These are phyloP conservation scores for Globisporangium camurandrum DNA, from an alignment of 352 stramenopile genomes.

Conservation along the genomic window DNA sequence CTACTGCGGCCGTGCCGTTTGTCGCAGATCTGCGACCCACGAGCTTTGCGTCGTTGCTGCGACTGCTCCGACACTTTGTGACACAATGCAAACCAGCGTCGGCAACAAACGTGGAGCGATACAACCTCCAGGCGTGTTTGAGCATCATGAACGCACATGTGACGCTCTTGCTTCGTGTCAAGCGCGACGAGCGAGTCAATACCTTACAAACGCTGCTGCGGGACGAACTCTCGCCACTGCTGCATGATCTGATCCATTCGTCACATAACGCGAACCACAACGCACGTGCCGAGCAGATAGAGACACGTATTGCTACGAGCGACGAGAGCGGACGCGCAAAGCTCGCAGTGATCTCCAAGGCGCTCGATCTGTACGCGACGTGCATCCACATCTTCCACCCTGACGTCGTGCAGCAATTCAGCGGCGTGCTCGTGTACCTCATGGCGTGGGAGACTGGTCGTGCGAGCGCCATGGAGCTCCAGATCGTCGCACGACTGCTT, in stretches of 20 bases:
- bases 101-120: constrained; percentile 12
- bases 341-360: constrained; percentile 21
- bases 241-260: constrained; percentile 29
- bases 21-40: constrained; percentile 26
- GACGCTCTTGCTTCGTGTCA: constrained; percentile 15
- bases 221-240: constrained; percentile 16
- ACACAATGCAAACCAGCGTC: constrained; percentile 20
- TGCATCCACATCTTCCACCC: constrained; percentile 43
- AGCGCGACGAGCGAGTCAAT: constrained; percentile 1
- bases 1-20: constrained; percentile 23
- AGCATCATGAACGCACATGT: constrained; percentile 37
- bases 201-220: constrained; percentile 21
- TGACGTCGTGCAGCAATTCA: constrained; percentile 36
- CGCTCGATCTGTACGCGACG: constrained; percentile 42
- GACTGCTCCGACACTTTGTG: constrained; percentile 24
- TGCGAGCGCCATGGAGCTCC: constrained; percentile 27
- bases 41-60: constrained; percentile 28
- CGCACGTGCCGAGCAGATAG: background rate
- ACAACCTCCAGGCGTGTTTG: constrained; percentile 34
- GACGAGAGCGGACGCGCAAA: constrained; percentile 11
- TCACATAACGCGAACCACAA: constrained; percentile 6
- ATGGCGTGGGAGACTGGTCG: constrained; percentile 23
- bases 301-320: background rate
- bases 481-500: constrained; percentile 36
- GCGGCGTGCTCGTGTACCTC: constrained; percentile 32